Evolutionary conservation across 495 filamentous ascomycete genomes (phyloP).

Genomic region (Hypoxylon fragiforme): DNA sequence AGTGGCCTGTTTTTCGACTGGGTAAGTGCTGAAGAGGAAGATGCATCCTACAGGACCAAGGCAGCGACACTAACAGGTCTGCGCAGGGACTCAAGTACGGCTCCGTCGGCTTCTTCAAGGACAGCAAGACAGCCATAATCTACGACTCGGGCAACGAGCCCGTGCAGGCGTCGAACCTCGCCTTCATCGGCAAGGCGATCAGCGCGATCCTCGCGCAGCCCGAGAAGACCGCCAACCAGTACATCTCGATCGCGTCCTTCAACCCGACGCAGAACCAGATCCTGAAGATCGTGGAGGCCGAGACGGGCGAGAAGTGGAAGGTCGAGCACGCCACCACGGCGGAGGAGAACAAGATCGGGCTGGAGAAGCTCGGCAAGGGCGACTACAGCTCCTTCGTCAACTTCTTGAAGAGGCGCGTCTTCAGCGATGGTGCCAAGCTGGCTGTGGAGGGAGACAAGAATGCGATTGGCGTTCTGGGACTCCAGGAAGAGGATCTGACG

Average conservation of each 20-base stretch:
- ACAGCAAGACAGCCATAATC: conserved; percentile 48
- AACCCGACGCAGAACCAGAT: conserved; percentile 59
- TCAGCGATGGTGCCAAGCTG: conserved; percentile 52
- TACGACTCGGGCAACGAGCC: conserved; percentile 58
- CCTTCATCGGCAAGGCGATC: conserved; percentile 53
- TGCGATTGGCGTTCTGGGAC: conserved; percentile 27
- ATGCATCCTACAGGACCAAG: background rate
- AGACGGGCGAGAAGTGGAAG: conserved; percentile 47
- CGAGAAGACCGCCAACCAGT: conserved; percentile 57
- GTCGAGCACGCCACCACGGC: conserved; percentile 43
- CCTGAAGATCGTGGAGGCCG: conserved; percentile 51
- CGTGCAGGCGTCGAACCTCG: conserved; percentile 52
- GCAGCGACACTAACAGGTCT: conserved; percentile 20
- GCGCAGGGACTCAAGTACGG: conserved; percentile 45
- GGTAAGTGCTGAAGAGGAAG: conserved; percentile 44
- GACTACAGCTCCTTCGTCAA: conserved; percentile 49
- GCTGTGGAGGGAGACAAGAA: conserved; percentile 35
- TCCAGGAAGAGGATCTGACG: conserved; percentile 36
- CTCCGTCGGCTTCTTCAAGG: conserved; percentile 46
- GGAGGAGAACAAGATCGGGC: conserved; percentile 48
- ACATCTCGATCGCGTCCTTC: conserved; percentile 53
- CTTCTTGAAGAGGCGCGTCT: conserved; percentile 40
- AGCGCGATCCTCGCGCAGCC: conserved; percentile 54
- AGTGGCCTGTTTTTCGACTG: conserved; percentile 57
- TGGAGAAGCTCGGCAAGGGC: conserved; percentile 48